Percentiles rank a stretch among this genome's conserved stretches.
phyloP scores from a whole-genome alignment of 768 basidiomycete species.

The Amanita pallidorosea region DNA sequence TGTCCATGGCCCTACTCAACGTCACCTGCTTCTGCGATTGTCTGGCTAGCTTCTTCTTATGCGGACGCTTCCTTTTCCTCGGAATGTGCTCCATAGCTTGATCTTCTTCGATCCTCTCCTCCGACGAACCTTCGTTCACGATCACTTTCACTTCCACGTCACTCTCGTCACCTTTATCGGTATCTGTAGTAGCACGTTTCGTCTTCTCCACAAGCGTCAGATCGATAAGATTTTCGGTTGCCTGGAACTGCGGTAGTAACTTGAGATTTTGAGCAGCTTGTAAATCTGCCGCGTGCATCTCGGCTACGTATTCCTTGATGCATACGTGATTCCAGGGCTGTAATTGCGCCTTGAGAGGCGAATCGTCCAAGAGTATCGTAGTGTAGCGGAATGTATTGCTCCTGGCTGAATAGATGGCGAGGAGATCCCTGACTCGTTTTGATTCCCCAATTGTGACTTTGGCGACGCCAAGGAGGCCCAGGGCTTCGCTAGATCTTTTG shows the following conservation, averaged over 20 bases:
- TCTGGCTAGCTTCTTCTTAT: slow-evolving; percentile 2
- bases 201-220: background rate
- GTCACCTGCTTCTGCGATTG: background rate
- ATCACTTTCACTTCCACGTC: background rate
- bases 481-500: slow-evolving; percentile 65
- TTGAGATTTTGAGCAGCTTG: background rate
- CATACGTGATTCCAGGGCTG: slow-evolving; percentile 82
- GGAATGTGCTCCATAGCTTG: slow-evolving; percentile 7
- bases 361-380: slow-evolving; percentile 44
- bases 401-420: slow-evolving; percentile 5
- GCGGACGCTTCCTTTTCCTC: slow-evolving; percentile 10
- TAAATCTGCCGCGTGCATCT: slow-evolving; percentile 25
- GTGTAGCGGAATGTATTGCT: slow-evolving; percentile 30
- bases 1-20: background rate
- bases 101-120: background rate
- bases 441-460: background rate
- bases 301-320: slow-evolving; percentile 52
- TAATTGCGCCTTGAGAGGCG: slow-evolving; percentile 42
- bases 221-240: background rate
- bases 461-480: slow-evolving; percentile 34
- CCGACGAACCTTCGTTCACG: background rate
- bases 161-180: background rate
- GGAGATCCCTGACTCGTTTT: background rate
- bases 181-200: background rate
- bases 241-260: background rate